Percentiles rank a stretch among this genome's conserved stretches.
Conservation (phyloP, 164 flowering plant species). For the Vitis vinifera region ASM3070453v1 NC_081822.1:9653001-9653500, state of each 20-base stretch:
- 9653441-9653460: no score
- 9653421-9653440: no score
- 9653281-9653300: no score
- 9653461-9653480: no score
- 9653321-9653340: no score
- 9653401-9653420: no score
- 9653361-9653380: no score
- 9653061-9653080: constrained; percentile 27
- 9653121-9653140: constrained; percentile 56
- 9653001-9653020: constrained; percentile 33
- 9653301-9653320: no score
- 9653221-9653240: not conserved
- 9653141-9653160: constrained; percentile 59
- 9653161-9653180: constrained; percentile 22
- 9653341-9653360: no score
- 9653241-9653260: not conserved
- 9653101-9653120: constrained; percentile 20
- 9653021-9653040: constrained; percentile 49
- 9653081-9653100: constrained; percentile 33
- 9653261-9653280: no score
- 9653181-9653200: constrained; percentile 43
- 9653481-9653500: no score
- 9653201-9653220: not conserved
- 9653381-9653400: no score
- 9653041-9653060: constrained; percentile 52